These are phyloP conservation scores for Mycena citricolor DNA, from an alignment of 1,284 basidiomycete genomes.

Conservation along the genomic window DNA sequence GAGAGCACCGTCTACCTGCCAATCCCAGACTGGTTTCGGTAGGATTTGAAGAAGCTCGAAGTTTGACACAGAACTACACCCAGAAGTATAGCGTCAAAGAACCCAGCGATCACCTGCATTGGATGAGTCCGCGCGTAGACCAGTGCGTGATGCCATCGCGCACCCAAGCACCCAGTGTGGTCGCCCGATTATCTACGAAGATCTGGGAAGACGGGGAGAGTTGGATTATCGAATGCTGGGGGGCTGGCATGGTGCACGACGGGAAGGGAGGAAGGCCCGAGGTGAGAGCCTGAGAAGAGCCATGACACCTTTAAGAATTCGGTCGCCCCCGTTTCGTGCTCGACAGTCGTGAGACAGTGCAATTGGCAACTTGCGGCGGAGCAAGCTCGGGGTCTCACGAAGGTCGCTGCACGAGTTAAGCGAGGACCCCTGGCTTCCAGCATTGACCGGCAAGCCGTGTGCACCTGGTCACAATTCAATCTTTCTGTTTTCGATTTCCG, in stretches of 20 bases:
- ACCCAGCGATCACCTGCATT: conserved; percentile 12
- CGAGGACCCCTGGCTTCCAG: no score
- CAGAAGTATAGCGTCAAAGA: conserved; percentile 13
- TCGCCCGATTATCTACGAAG: conserved; percentile 17
- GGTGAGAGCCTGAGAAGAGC: no score
- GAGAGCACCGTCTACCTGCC: neutral
- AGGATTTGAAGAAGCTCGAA: conserved; percentile 11
- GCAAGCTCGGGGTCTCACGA: no score
- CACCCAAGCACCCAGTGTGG: conserved; percentile 16
- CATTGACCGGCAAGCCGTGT: no score
- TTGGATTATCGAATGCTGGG: conserved; percentile 12
- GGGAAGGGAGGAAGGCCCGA: neutral
- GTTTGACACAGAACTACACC: conserved; percentile 21
- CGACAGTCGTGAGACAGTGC: no score
- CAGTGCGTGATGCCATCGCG: neutral
- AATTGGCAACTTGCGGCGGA: no score
- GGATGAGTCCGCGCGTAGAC: neutral
- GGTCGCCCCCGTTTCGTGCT: no score
- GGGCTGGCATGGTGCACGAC: conserved; percentile 4
- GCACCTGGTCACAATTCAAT: no score
- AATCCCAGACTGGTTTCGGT: conserved; percentile 14
- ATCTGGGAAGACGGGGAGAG: conserved; percentile 15
- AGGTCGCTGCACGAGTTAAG: no score
- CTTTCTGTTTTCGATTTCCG: no score
- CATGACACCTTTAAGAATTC: no score